A percentile compares a stretch with the other conserved stretches of the same genome.
phyloP scores from a whole-genome alignment of 768 basidiomycete genomes.

The Amanita pallidorosea region DNA sequence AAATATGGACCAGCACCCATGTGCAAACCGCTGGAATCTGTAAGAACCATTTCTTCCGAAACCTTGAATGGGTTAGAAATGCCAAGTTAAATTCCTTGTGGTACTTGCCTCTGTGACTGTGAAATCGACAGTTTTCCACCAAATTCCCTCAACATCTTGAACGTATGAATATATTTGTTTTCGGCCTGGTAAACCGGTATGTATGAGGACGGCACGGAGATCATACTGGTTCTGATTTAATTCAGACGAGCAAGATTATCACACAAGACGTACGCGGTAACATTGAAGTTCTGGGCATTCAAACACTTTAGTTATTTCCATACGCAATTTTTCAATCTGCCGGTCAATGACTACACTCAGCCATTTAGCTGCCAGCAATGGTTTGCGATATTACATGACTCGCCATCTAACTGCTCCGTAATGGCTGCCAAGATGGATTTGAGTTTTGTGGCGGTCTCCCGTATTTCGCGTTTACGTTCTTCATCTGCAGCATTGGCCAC shows the following conservation, averaged over 20 bases:
- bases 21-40: slow-evolving; percentile 62
- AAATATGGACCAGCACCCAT: slow-evolving; percentile 71
- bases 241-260: neutral
- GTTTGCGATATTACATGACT: slow-evolving; percentile 5
- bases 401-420: slow-evolving; percentile 46
- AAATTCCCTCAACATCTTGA: slow-evolving; percentile 44
- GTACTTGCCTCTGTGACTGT: slow-evolving; percentile 47
- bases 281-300: slow-evolving; percentile 58
- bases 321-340: slow-evolving; percentile 32
- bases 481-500: slow-evolving; percentile 41
- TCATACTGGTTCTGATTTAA: slow-evolving; percentile 45
- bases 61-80: slow-evolving; percentile 32
- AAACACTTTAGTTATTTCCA: slow-evolving; percentile 34
- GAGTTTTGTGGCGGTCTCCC: slow-evolving; percentile 37
- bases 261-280: slow-evolving; percentile 32
- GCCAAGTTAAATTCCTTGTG: neutral
- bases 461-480: slow-evolving; percentile 32
- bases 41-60: slow-evolving; percentile 55
- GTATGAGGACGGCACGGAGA: slow-evolving; percentile 65
- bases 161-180: slow-evolving; percentile 75
- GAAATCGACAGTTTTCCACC: slow-evolving; percentile 79
- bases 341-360: slow-evolving; percentile 38
- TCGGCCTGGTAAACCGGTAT: slow-evolving; percentile 69
- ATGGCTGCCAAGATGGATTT: slow-evolving; percentile 40
- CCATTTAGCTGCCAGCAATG: neutral